A percentile compares a stretch with the other conserved stretches of the same genome.
phyloP scores from a whole-genome alignment of 2,329 filamentous ascomycete species.

The Chrysosphaeria jannelii region DNA sequence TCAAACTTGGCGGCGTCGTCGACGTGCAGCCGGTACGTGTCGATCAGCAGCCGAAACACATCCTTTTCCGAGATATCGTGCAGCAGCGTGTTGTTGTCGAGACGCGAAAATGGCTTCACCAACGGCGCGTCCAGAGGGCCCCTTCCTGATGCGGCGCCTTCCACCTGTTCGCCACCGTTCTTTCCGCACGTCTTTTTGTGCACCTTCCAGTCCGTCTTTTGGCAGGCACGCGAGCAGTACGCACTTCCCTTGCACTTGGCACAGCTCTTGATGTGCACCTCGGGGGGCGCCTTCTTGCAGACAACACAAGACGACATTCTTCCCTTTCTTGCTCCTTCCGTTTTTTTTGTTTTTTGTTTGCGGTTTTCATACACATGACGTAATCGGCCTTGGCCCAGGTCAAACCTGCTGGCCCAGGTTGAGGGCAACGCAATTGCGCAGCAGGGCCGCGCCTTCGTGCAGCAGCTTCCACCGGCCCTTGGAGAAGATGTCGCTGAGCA shows the following conservation, averaged over 20 bases:
- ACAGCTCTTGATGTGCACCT: no score
- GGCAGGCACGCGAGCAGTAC: no score
- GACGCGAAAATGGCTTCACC: slow-evolving; percentile 14
- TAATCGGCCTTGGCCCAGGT: no score
- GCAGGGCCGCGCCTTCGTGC: slow-evolving; percentile 52
- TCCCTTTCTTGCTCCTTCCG: background rate
- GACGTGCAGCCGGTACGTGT: slow-evolving; percentile 17
- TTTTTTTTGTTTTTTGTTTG: background rate
- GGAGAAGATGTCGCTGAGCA: slow-evolving; percentile 54
- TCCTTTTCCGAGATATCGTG: slow-evolving; percentile 14
- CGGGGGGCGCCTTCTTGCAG: no score
- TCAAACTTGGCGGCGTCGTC: slow-evolving; percentile 10
- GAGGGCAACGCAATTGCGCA: slow-evolving; percentile 50
- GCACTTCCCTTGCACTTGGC: no score
- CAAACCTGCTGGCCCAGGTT: slow-evolving; percentile 10
- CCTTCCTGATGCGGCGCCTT: no score
- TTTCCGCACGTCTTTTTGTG: no score
- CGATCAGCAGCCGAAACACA: slow-evolving; percentile 15
- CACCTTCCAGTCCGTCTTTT: no score
- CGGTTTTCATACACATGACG: background rate
- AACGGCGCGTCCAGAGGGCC: no score
- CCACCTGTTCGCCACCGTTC: no score
- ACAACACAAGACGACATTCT: no score
- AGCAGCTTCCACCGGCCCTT: slow-evolving; percentile 75
- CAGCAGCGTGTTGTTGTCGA: slow-evolving; percentile 13